Evolutionary conservation across 176 grass and related monocot genomes (phyloP).

Genomic region (Coix lacrymajobi): DNA sequence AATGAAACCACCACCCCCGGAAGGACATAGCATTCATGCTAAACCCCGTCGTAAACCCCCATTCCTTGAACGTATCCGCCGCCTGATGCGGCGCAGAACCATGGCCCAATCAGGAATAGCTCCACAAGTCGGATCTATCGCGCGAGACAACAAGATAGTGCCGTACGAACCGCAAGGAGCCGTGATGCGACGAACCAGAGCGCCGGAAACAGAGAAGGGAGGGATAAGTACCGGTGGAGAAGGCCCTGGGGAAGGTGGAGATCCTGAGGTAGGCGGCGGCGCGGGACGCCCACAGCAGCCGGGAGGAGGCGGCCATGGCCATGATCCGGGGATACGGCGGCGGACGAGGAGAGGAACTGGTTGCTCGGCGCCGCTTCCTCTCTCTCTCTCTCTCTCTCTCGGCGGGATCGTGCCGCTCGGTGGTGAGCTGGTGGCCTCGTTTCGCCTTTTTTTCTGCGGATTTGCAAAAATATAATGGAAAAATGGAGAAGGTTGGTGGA

Average conservation of each 20-base stretch:
- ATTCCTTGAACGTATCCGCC: background rate
- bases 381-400: background rate
- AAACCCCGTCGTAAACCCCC: background rate
- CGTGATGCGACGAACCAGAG: background rate
- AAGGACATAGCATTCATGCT: background rate
- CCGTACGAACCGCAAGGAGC: background rate
- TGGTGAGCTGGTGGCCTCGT: background rate
- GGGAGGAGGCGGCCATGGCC: conserved; percentile 50
- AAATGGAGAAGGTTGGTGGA: conserved; percentile 25
- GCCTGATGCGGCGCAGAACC: background rate
- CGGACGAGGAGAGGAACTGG: background rate
- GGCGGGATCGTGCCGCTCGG: conserved; percentile 17
- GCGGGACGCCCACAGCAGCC: conserved; percentile 87
- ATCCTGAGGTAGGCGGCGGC: conserved; percentile 88
- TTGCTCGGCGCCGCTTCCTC: conserved; percentile 17
- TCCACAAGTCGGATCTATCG: background rate
- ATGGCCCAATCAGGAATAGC: background rate
- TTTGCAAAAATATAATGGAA: background rate
- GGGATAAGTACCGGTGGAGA: conserved; percentile 66
- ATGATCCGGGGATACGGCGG: background rate
- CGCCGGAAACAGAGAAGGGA: background rate
- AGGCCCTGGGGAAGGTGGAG: conserved; percentile 72
- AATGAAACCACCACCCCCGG: background rate
- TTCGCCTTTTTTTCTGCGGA: background rate
- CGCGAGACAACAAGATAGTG: background rate